Evolutionary conservation across 164 flowering plant species (phyloP), one percentile per base, ranked within the genome.

Genomic region (Liriodendron chinense): DNA sequence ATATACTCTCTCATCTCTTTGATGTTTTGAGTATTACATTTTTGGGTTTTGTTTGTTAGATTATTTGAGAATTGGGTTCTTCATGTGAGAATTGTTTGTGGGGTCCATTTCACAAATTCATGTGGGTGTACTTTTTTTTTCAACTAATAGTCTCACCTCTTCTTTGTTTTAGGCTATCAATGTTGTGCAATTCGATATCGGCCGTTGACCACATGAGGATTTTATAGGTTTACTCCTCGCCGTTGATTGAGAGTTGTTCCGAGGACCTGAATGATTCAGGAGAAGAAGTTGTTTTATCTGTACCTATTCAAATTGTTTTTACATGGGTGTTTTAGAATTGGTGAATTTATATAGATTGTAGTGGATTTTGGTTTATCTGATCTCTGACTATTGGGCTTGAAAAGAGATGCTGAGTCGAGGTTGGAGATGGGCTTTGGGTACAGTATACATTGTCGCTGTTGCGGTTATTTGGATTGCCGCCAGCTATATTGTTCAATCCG

Each of bases 391-490:
- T 67, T 26, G 14, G 2, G 20, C 47, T 67, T 20, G n/a, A 3
- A 16, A 67, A 67, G 43, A 67, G 47, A 91, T 90, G 93, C 83
- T 56, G 67, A 82, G 72, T 72, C 70, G 86, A 74, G 78, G 72
- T 65, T 85, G 93, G 89, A 90, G 82, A 85, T 93, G 97, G 99
- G 83, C 77, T 78, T 79, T 96, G 70, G 98, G 99, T 68, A 80
- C 91, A 79, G 70, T 65, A 59, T 96, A 92, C 75, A 94, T 92
- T 79, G 63, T 91, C 63, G 79, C 87, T 1, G 97, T 94, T 21
- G 97, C 98, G 5, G 69, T 76, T 9, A 96, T 96, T 20, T 94
- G 98, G 99, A 90, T 92, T 76, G 94, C 96, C 65, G 94, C 97
- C 23, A 92, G 97, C 76, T 92, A 84, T 79, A 93, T 96, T 49